phyloP scores from a whole-genome alignment of 164 flowering plant genomes.

The Amborella trichopoda region DNA sequence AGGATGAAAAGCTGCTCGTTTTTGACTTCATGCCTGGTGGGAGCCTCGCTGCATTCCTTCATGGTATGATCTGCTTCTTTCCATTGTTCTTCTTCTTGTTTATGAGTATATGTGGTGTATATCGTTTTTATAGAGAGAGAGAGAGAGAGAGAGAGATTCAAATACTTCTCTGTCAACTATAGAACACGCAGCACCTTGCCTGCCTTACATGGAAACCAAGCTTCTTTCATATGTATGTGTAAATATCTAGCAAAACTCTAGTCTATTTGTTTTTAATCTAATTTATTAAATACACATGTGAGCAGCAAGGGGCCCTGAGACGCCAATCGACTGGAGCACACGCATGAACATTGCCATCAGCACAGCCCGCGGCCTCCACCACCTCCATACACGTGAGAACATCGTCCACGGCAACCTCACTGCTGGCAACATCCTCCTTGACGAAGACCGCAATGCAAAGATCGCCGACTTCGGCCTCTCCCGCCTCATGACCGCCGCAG shows the following conservation, averaged over 20 bases:
- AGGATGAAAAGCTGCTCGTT: conserved; percentile 95
- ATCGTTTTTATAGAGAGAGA: too few relatives aligned
- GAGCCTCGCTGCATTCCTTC: conserved; percentile 87
- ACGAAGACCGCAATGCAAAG: conserved; percentile 51
- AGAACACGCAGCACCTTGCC: too few relatives aligned
- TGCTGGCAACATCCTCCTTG: conserved; percentile 69
- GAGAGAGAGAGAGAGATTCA: too few relatives aligned
- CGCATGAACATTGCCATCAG: conserved; percentile 81
- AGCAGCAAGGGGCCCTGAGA: conserved; percentile 89
- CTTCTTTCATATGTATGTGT: too few relatives aligned
- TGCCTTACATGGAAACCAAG: too few relatives aligned
- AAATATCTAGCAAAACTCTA: too few relatives aligned
- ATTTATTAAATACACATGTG: too few relatives aligned
- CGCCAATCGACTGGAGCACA: conserved; percentile 56
- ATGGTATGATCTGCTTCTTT: conserved; percentile 31
- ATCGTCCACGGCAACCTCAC: conserved; percentile 82
- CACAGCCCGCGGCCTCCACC: conserved; percentile 40
- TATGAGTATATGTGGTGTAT: too few relatives aligned
- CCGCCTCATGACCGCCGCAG: conserved; percentile 62
- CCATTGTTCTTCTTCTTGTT: neutral
- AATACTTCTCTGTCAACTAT: too few relatives aligned
- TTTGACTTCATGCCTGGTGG: conserved; percentile 89
- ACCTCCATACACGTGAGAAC: conserved; percentile 62
- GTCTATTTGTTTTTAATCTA: too few relatives aligned
- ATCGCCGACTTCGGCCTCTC: conserved; percentile 83